These are phyloP conservation scores for Hyphodiscus sp. DNA, from an alignment of 2,329 filamentous ascomycete species.

Conservation along the genomic window DNA sequence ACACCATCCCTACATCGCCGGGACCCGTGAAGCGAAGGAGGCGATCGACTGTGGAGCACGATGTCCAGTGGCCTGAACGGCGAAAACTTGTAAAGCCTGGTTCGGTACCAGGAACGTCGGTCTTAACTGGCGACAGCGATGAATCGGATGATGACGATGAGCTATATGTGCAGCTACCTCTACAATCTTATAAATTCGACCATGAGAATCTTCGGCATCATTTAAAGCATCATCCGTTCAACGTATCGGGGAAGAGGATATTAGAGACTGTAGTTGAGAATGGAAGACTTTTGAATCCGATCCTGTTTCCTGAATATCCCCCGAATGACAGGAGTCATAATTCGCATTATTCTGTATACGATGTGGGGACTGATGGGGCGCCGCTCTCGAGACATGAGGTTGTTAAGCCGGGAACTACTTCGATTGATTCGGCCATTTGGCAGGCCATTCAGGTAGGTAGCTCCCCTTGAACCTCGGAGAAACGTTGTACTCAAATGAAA, in stretches of 20 bases:
- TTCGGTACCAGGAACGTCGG: constrained; percentile 8
- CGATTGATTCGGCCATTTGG: constrained; percentile 24
- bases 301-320: constrained; percentile 17
- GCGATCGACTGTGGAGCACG: constrained; percentile 11
- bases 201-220: constrained; percentile 40
- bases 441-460: constrained; percentile 17
- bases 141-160: constrained; percentile 32
- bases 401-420: constrained; percentile 13
- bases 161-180: constrained; percentile 34
- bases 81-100: not conserved
- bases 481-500: constrained; percentile 1
- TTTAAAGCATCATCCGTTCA: constrained; percentile 37
- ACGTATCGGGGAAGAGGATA: constrained; percentile 34
- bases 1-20: not conserved
- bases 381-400: constrained; percentile 18
- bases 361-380: constrained; percentile 22
- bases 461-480: not conserved
- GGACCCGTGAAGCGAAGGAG: not conserved
- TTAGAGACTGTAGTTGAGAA: constrained; percentile 28
- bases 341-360: constrained; percentile 25
- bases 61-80: constrained; percentile 4
- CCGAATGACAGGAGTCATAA: constrained; percentile 18
- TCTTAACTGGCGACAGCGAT: constrained; percentile 30
- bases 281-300: constrained; percentile 15
- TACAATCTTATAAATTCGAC: constrained; percentile 35